Evolutionary conservation across 352 stramenopile species (phyloP), one percentile per base, ranked within the genome.

Genomic region (Pelagophyceae sp.): DNA sequence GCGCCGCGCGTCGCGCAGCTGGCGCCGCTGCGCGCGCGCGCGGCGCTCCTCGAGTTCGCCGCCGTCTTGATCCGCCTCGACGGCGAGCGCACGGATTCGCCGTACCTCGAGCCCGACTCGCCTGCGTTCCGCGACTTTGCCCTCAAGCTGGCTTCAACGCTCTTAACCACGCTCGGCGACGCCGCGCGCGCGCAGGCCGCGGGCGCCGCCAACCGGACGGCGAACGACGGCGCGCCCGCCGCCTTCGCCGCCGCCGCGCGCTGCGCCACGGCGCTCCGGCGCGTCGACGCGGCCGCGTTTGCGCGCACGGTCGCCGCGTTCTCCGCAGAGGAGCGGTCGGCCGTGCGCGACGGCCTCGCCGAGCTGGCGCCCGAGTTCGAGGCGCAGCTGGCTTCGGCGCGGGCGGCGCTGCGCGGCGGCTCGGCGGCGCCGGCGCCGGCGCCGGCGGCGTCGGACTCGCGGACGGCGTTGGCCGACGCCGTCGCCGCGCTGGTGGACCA

Each of bases 11-110:
- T 31, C 35, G 38, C 15, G 17, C 2, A n/a, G 15, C n/a, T 51
- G 33, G 1, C 33, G 2, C 67, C 67, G 6, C 67, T 74, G 15
- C 20, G n/a, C 23, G 67, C 67, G 35, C 67, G 67, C 19, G 67
- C 67, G 35, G 67, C 67, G 33, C 38, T 74, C 33, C 67, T 40
- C 38, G 67, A 74, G 35, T 74, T 74, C 67, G 35, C 38, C 23
- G 11, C 35, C 15, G 67, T 37, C 15, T 2, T 74, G 15, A 37
- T 37, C 17, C 67, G 67, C 67, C 35, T 58, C 61, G 61, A 71
- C 61, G 61, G 61, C 61, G 61, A 71, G 45, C 11, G 23, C 29
- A 31, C 61, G n/a, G 29, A 37, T 15, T 15, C n/a, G 61, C 29
- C 15, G n/a, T 35, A 1, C 35, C 31, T 32, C 38, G 6, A 23